phyloP scores from a whole-genome alignment of 2,329 filamentous ascomycete species.

The Penicillium sp. region DNA sequence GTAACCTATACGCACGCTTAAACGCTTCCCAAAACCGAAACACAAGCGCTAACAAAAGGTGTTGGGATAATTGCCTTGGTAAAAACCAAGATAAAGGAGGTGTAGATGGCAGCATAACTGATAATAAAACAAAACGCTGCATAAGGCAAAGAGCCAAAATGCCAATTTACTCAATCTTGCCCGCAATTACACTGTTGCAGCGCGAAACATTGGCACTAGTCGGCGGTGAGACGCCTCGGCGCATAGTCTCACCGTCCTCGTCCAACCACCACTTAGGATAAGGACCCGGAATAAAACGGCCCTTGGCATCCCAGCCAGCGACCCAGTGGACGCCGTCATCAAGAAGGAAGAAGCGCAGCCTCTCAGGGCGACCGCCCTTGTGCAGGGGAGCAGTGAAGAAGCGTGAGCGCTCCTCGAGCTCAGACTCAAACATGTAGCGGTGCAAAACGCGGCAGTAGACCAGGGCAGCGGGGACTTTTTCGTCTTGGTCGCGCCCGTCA shows the following conservation, averaged over 20 bases:
- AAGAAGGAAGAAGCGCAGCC: conserved; percentile 50
- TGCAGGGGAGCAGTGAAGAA: conserved; percentile 42
- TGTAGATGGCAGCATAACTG: background rate
- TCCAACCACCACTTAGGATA: conserved; percentile 53
- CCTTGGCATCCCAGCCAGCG: conserved; percentile 51
- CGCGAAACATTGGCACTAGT: conserved; percentile 38
- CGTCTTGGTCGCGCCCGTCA: conserved; percentile 35
- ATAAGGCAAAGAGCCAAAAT: background rate
- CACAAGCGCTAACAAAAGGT: conserved; percentile 11
- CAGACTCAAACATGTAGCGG: conserved; percentile 49
- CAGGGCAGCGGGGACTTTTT: conserved; percentile 38
- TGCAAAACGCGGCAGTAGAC: conserved; percentile 52
- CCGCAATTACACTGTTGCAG: conserved; percentile 32
- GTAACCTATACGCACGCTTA: conserved; percentile 15
- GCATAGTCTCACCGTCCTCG: conserved; percentile 38
- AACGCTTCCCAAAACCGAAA: conserved; percentile 19
- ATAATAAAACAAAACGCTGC: background rate
- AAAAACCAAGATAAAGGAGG: background rate
- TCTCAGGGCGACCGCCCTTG: conserved; percentile 37
- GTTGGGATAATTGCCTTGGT: conserved; percentile 4
- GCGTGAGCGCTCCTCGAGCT: conserved; percentile 50
- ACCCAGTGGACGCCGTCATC: conserved; percentile 53
- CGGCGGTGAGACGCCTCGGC: conserved; percentile 31
- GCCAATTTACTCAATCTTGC: background rate
- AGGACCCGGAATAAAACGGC: conserved; percentile 52